These are phyloP conservation scores for Secale cereale DNA, from an alignment of 176 grass and related monocot genomes.

Conservation along the genomic window DNA sequence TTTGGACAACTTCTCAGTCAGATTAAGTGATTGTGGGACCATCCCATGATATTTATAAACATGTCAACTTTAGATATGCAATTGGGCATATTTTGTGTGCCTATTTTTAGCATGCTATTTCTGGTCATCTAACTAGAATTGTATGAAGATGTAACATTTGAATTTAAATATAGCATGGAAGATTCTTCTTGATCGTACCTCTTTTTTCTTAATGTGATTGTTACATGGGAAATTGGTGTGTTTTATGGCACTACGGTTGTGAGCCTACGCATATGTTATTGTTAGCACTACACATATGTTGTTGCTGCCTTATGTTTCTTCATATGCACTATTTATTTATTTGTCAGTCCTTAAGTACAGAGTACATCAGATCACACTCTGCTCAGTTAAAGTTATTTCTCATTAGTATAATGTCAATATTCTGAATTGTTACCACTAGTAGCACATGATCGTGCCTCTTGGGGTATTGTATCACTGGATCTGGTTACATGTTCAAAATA, in stretches of 20 bases:
- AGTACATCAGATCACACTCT: not conserved
- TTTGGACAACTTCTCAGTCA: not conserved
- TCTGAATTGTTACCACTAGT: slow-evolving; percentile 1
- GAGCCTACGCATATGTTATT: not conserved
- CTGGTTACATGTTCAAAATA: not conserved
- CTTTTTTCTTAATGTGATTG: not conserved
- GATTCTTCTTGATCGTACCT: slow-evolving; percentile 5
- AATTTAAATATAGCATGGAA: not conserved
- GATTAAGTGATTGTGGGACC: not conserved
- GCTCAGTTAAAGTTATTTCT: not conserved
- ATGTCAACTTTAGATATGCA: not conserved
- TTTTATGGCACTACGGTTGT: not conserved
- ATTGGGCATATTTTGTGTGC: not conserved
- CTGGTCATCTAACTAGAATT: not conserved
- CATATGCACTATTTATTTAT: not conserved
- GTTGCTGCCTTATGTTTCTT: not conserved
- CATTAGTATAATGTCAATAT: not conserved
- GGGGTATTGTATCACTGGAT: not conserved
- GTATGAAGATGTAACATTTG: not conserved
- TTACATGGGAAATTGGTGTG: not conserved
- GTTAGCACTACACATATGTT: not conserved
- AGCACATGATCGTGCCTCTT: not conserved
- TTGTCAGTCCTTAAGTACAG: not conserved
- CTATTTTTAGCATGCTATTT: slow-evolving; percentile 5
- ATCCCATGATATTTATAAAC: not conserved